Base-by-base conservation (phyloP, 495 filamentous ascomycete species). In the Baudoinia panamericana region DNA sequence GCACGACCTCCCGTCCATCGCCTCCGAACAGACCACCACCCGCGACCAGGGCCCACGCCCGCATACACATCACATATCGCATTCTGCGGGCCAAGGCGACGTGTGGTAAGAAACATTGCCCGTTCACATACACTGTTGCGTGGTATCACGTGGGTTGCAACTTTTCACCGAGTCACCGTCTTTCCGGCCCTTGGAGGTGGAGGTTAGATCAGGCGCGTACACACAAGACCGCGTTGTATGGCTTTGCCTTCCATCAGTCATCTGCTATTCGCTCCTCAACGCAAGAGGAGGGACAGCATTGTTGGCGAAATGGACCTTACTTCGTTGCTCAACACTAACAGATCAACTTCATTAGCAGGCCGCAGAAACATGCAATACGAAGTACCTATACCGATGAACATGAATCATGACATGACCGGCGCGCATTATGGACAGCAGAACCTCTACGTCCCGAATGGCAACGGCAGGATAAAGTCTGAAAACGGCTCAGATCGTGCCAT, bases 401-500 rank as follows among this genome's bases (percentile, higher is more conserved):
- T 46, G 30, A 43, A 47, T n/a, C 56, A 53, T 51, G 52, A 50
- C 24, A 55, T 61, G 52, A 24, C 36, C 53, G 55, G 23, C 50
- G 20, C 29, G 18, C 53, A 51, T 29, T 53, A 49, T 30, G 43
- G 29, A 13, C 46, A 45, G 10, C 35, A 43, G 13, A 46, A 20
- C 21, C 50, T 55, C 24, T 63, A 63, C 44, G 44, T 61, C 25
- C 48, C 48, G 25, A 46, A 46, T 19, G 48, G 43, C 23, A 59
- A 62, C 50, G 51, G 56, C 48, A 44, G 61, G 45, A 61, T 63
- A 50, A 63, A 63, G 56, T 63, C 73, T 31, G 65, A 72, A 46
- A 69, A 66, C 55, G 68, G 71, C 36, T 69, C 80, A 48, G 82
- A 90, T 31, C 76, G 79, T 28, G 72, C 72, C 31, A 68, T 65